phyloP scores from a whole-genome alignment of 495 filamentous ascomycete genomes.

The Stereocaulon alpinum region DNA sequence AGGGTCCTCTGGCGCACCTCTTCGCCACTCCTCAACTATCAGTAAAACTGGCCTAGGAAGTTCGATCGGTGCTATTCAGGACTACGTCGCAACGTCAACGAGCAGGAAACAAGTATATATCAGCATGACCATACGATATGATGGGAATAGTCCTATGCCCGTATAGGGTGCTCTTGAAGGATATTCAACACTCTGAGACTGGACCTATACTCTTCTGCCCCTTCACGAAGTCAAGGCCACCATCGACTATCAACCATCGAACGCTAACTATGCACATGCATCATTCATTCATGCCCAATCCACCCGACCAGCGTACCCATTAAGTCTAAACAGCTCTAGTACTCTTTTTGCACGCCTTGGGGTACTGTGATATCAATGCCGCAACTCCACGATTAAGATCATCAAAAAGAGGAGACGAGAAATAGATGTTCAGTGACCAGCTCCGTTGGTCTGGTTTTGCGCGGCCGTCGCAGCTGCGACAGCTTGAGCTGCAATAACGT shows the following conservation, averaged over 20 bases:
- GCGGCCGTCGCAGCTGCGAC: slow-evolving; percentile 17
- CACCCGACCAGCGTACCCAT: background rate
- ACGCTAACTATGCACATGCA: background rate
- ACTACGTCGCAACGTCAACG: too few relatives aligned
- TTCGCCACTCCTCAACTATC: too few relatives aligned
- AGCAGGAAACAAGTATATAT: too few relatives aligned
- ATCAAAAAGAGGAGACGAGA: background rate
- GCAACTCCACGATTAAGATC: background rate
- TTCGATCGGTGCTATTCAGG: too few relatives aligned
- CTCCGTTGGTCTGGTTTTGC: slow-evolving; percentile 19
- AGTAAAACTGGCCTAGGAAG: too few relatives aligned
- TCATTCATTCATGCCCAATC: background rate
- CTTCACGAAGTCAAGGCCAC: background rate
- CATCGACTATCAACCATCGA: background rate
- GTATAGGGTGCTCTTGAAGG: too few relatives aligned
- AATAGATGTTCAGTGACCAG: background rate
- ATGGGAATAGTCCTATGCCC: too few relatives aligned
- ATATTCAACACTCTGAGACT: too few relatives aligned
- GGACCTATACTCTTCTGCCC: too few relatives aligned
- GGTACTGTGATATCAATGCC: background rate
- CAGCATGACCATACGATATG: too few relatives aligned
- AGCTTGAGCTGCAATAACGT: slow-evolving; percentile 30
- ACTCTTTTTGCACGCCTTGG: background rate
- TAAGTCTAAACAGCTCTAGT: background rate
- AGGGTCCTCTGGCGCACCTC: too few relatives aligned